phyloP scores from a whole-genome alignment of 352 stramenopile genomes.

The Saprolegnia parasitica region DNA sequence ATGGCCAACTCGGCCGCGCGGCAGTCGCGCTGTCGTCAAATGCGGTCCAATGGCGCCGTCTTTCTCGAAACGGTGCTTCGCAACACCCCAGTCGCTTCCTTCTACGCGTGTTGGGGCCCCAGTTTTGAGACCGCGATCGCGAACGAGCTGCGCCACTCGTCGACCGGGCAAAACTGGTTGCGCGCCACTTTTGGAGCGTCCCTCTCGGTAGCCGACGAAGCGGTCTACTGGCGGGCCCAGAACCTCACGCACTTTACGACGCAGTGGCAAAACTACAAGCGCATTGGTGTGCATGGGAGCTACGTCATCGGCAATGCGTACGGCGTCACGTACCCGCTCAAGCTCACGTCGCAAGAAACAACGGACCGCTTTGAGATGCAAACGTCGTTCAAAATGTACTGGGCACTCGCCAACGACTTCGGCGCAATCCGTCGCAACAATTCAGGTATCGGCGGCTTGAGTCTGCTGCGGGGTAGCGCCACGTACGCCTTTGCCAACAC shows the following conservation, averaged over 20 bases:
- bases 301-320: neutral
- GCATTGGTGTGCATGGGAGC: neutral
- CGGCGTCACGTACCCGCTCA: neutral
- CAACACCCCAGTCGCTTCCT: neutral
- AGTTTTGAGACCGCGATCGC: neutral
- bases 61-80: constrained; percentile 15
- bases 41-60: constrained; percentile 14
- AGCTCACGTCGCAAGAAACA: neutral
- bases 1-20: constrained; percentile 6
- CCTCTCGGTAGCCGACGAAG: neutral
- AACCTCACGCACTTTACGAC: neutral
- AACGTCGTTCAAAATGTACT: constrained; percentile 24
- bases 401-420: constrained; percentile 3
- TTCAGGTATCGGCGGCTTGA: neutral
- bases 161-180: neutral
- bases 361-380: neutral
- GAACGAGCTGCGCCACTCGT: neutral
- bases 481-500: neutral
- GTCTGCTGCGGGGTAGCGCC: neutral
- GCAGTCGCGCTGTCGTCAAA: neutral
- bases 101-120: neutral
- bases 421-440: neutral
- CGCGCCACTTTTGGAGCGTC: too few relatives aligned
- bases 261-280: constrained; percentile 28
- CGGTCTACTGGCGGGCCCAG: neutral